Evolutionary conservation across 2,329 filamentous ascomycete genomes (phyloP), one percentile per base, ranked within the genome.

Genomic region (Colletotrichum horii): DNA sequence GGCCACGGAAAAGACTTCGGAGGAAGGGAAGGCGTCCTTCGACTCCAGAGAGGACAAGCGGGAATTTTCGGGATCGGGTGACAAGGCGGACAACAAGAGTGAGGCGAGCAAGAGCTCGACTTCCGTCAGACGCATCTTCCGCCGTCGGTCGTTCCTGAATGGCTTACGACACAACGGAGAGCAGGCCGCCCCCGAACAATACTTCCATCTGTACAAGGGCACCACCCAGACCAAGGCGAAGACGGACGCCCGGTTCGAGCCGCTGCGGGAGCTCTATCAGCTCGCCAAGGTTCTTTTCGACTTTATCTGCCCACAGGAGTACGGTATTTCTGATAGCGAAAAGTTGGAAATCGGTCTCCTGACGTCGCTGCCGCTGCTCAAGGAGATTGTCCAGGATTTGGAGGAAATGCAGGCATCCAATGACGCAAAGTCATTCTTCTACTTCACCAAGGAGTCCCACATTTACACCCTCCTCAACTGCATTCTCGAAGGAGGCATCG

Each of bases 381-480:
- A 97, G 83, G 97, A 99, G 85, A 98, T 99, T 80, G 97, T 99
- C 8, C 94, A 96, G 81, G 96, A 99, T 81, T 90, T 99, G 3
- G 97, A 99, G 86, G 96, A 98, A 85, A 95, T 98, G 84, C 97
- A 99, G 85, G 96, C 97, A 5, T 97, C 95, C 0, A 94, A 96
- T 69, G 95, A 97, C 79, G 96, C 96, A 60, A 98, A 98, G 83
- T 96, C 94, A 3, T 98, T 98, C 88, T 95, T 98, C 85, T 99
- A 99, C 87, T 99, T 99, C 85, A 99, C 97, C 78, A 99, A 99
- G 85, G 97, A 99, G 85, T 98, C 95, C 1, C 97, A 99, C 83
- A 98, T 99, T 78, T 99, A 99, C 87, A 99, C 97, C 7, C 90
- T 99, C 7, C 91, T 99, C 74, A 99, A 99, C 84, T 98, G 96